Evolutionary conservation across 768 basidiomycete genomes (phyloP), one percentile per base, ranked within the genome.

Genomic region (Hortiboletus campestris): DNA sequence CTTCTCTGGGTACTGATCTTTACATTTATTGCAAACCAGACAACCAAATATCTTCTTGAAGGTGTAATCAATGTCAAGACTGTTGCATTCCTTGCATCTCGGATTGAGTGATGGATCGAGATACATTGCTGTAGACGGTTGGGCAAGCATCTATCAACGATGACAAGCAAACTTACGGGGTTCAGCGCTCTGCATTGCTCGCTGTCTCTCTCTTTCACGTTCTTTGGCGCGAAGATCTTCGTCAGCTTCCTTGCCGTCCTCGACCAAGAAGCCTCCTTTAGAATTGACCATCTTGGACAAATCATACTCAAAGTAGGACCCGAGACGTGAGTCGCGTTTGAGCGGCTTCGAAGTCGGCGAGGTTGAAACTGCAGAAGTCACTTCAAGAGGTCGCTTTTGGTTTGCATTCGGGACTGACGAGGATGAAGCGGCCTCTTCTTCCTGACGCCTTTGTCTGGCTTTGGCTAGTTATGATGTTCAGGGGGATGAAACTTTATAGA

Each of bases 271-370:
- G 1, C 97, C 97, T 48, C 96, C 97, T 69, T 94, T 90, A 9
- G 94, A 88, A 70, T 99, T 98, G 66, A 94, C 88, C 86, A 98
- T 91, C 78, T 97, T 98, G 13, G 90, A 90, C 14, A 98, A 73
- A 70, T 98, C 95, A 83, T 97, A 98, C 61, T 98, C 96, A 61
- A 96, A 96, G 75, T 98, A 98, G 46, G 84, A 91, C 28, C 93
- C 96, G 12, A 94, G 76, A 34, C 90, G 82, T 13, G 86, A 81
- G 62, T 94, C 90, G 8, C 88, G 83, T 65, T 83, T 83, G 51
- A 93, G 74, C 2, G 70, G 70, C 51, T 76, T 79, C 52, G 78
- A 75, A 5, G 88, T 88, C 2, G 87, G 83, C 17, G 85, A 84
- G 13, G 75, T 80, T 28, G 85, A 84, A 8, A 69, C 73, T n/a